Percentiles rank a stretch among this genome's conserved stretches.
Conservation (phyloP, 768 basidiomycete genomes). For the Hemileccinum rubropunctum region DNA sequence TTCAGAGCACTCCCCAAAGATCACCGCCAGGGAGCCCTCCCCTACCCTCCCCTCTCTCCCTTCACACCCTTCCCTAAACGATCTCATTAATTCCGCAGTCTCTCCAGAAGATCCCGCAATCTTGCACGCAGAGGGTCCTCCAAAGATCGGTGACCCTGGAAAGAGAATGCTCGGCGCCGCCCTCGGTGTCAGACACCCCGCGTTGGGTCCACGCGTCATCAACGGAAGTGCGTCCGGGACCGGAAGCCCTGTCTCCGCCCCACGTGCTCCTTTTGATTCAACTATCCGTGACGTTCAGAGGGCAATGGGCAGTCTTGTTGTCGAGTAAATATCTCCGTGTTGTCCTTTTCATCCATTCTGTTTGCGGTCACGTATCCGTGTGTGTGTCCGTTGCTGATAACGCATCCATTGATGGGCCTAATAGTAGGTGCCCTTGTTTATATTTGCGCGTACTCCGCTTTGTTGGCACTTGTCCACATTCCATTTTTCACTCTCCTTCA, state of each 20-base stretch:
- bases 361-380: conserved; percentile 14
- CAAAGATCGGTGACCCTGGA: conserved; percentile 84
- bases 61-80: conserved; percentile 80
- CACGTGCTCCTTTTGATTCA: conserved; percentile 46
- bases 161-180: conserved; percentile 88
- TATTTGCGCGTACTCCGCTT: conserved; percentile 13
- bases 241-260: conserved; percentile 24
- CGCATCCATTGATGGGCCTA: conserved; percentile 20
- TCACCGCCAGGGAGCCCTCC: conserved; percentile 66
- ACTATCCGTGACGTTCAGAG: conserved; percentile 68
- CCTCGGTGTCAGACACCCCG: conserved; percentile 79
- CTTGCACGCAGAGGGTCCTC: conserved; percentile 50
- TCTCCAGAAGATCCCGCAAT: conserved; percentile 66
- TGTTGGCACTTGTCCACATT: conserved; percentile 9
- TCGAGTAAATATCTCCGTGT: conserved; percentile 51
- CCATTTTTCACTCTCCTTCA: conserved; percentile 27
- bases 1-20: conserved; percentile 45
- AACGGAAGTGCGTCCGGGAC: conserved; percentile 37
- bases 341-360: too few species aligned
- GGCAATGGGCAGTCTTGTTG: conserved; percentile 73
- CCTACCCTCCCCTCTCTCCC: conserved; percentile 81
- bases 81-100: conserved; percentile 74
- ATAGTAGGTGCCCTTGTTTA: conserved; percentile 18
- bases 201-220: conserved; percentile 59
- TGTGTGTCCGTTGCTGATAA: conserved; percentile 19